Conservation (phyloP, 257 asterid species). For the Fraxinus pennsylvanica region DNA sequence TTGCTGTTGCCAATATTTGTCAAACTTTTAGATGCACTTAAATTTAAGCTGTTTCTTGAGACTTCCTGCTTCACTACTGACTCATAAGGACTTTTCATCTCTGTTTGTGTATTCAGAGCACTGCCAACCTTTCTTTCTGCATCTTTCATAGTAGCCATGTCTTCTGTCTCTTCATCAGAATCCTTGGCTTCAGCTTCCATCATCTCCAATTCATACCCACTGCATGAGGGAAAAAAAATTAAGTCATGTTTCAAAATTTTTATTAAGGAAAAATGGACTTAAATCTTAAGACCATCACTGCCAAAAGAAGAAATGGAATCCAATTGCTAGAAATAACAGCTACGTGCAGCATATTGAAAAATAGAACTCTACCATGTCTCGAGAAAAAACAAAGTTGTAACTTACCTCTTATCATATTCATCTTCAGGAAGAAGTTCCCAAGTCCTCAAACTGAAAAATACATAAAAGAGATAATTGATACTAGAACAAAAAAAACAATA, state of each 20-base stretch:
- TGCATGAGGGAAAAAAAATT: slow-evolving; percentile 28
- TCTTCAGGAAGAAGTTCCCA: slow-evolving; percentile 92
- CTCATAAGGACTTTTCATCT: slow-evolving; percentile 35
- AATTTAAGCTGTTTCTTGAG: slow-evolving; percentile 31
- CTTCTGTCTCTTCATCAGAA: slow-evolving; percentile 87
- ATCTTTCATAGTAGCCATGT: slow-evolving; percentile 29
- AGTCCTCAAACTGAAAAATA: slow-evolving; percentile 62
- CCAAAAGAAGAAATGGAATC: background rate
- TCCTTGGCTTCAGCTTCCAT: slow-evolving; percentile 86
- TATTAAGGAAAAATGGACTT: slow-evolving; percentile 12
- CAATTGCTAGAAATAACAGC: background rate
- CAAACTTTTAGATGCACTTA: slow-evolving; percentile 36
- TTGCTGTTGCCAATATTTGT: slow-evolving; percentile 30
- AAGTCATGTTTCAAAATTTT: slow-evolving; percentile 6
- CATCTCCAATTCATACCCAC: slow-evolving; percentile 77
- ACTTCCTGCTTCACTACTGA: slow-evolving; percentile 37
- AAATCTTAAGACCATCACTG: background rate
- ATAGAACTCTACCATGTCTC: background rate
- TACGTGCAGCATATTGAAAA: slow-evolving; percentile 12
- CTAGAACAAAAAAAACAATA: background rate
- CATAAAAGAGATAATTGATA: slow-evolving; percentile 8
- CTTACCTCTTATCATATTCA: slow-evolving; percentile 74
- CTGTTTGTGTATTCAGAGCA: slow-evolving; percentile 37
- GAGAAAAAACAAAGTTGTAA: background rate
- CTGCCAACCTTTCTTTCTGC: slow-evolving; percentile 33